Percentiles rank a stretch among this genome's conserved stretches.
These are phyloP conservation scores for Oenanthe sinensis DNA, from an alignment of 129 eudicot genomes.

Conservation along the genomic window DNA sequence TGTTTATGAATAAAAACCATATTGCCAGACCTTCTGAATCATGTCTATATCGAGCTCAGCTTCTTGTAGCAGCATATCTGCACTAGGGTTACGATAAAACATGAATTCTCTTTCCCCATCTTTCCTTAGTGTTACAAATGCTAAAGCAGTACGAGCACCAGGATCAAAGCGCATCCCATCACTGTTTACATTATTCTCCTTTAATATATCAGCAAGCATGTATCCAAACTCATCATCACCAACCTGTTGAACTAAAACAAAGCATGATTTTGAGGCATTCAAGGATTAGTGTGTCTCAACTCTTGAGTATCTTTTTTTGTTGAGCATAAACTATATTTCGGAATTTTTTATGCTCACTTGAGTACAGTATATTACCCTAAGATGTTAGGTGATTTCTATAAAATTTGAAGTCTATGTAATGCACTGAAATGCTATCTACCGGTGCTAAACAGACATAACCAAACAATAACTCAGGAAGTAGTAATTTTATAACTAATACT, in stretches of 20 bases:
- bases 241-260: slow-evolving; percentile 38
- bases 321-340: not conserved
- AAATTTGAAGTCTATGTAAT: not conserved
- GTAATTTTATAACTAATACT: too few relatives aligned
- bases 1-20: not conserved
- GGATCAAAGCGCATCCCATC: slow-evolving; percentile 98
- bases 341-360: not conserved
- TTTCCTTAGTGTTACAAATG: slow-evolving; percentile 74
- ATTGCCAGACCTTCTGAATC: slow-evolving; percentile 57
- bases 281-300: not conserved
- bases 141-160: slow-evolving; percentile 96
- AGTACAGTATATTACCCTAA: not conserved
- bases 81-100: slow-evolving; percentile 97
- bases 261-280: not conserved
- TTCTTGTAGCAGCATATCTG: slow-evolving; percentile 85
- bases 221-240: slow-evolving; percentile 98
- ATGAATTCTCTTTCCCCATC: slow-evolving; percentile 96
- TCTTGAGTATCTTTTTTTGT: not conserved
- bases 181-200: slow-evolving; percentile 81
- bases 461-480: too few relatives aligned
- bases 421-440: too few relatives aligned
- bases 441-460: too few relatives aligned
- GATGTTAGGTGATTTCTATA: too few relatives aligned
- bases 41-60: slow-evolving; percentile 72
- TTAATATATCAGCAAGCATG: slow-evolving; percentile 92